Base-by-base conservation (phyloP, 495 filamentous ascomycete species). In the Saxophila tyrrhenica region DNA sequence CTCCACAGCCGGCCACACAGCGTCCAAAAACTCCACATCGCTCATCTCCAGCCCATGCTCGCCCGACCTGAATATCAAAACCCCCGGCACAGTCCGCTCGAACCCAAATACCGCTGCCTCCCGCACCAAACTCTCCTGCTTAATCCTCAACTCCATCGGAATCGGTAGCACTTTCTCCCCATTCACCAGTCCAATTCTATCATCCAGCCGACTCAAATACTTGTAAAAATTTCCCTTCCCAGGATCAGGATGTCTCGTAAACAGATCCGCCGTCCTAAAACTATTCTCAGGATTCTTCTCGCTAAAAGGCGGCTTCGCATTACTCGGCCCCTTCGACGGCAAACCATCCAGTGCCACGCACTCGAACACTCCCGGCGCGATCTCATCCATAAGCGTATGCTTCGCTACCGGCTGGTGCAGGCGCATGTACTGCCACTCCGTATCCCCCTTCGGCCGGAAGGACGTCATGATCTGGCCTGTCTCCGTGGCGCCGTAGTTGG, bases 141-240 rank as follows among this genome's bases (percentile, higher is more conserved):
- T 74, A 21, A 86, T 72, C 0, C 59, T 64, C 1, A 78, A 76
- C 62, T 87, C 84, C 45, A 83, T 78, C 0, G 72, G 66, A 3
- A 84, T 57, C 0, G 84, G 82, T n/a, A 83, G 68, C 0, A 85
- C 74, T 53, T 89, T 89, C 60, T 87, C 82, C 0, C 84, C 84
- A 52, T 79, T 87, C 5, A 76, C 61, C 8, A 87, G 72, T 0
- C 77, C 81, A 15, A 87, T 72, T 1, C 75, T 70, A 57, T 85
- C 81, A 52, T 89, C 85, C 1, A 77, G 60, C 5, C 84, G 72
- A 3, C 72, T 74, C 19, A 78, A 61, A 51, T 83, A 85, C 57
- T 83, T 86, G 78, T 81, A 89, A 3, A 75, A 72, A 53, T 75
- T 69, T 0, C 73, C 65, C 17, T 79, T 74, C 7, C 72, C 75